Evolutionary conservation across 1,284 basidiomycete species (phyloP).

Genomic region (Macrocystidia cucumis): DNA sequence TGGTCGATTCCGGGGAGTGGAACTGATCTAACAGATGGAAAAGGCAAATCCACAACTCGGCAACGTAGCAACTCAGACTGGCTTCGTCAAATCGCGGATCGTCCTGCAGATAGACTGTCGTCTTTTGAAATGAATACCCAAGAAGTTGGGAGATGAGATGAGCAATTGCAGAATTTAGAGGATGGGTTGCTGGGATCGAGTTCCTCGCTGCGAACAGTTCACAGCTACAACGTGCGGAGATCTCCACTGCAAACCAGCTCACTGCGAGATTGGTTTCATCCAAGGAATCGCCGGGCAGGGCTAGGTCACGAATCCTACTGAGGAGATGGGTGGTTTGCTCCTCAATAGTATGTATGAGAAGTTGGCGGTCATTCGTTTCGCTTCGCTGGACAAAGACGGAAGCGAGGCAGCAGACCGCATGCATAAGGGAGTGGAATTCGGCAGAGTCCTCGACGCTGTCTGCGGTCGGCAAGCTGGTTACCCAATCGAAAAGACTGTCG

Average conservation of each 20-base stretch:
- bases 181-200: too few relatives aligned
- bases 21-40: slow-evolving; percentile 43
- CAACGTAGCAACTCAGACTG: too few relatives aligned
- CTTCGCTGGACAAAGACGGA: slow-evolving; percentile 31
- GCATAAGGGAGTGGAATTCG: slow-evolving; percentile 32
- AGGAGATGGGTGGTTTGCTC: slow-evolving; percentile 33
- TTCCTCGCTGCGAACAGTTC: too few relatives aligned
- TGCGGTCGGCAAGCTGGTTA: slow-evolving; percentile 25
- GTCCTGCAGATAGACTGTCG: too few relatives aligned
- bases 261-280: slow-evolving; percentile 33
- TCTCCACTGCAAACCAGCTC: slow-evolving; percentile 59
- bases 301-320: slow-evolving; percentile 26
- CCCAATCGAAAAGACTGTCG: slow-evolving; percentile 32
- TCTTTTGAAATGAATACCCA: slow-evolving; percentile 14
- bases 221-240: slow-evolving; percentile 42
- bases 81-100: too few relatives aligned
- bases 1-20: slow-evolving; percentile 12
- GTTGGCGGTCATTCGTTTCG: slow-evolving; percentile 22
- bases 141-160: too few relatives aligned
- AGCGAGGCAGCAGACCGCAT: slow-evolving; percentile 29
- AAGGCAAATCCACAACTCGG: slow-evolving; percentile 74
- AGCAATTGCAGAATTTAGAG: too few relatives aligned
- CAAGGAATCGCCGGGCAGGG: slow-evolving; percentile 18
- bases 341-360: slow-evolving; percentile 25
- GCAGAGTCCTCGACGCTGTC: slow-evolving; percentile 19